These are phyloP conservation scores for Litchi chinensis DNA, from an alignment of 345 rosid genomes.

Conservation along the genomic window DNA sequence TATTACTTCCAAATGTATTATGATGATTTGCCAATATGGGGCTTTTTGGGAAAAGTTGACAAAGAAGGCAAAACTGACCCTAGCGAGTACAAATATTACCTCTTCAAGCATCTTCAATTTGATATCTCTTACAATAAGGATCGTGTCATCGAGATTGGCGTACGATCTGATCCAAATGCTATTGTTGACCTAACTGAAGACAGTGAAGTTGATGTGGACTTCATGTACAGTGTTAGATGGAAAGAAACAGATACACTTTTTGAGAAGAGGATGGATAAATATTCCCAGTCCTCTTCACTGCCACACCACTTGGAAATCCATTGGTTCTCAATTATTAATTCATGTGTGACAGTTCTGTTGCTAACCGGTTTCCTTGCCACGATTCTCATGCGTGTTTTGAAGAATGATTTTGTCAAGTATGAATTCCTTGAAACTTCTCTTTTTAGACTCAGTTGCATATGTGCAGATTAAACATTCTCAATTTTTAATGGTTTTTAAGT, in stretches of 20 bases:
- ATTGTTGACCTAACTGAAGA: slow-evolving; percentile 47
- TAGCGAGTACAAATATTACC: slow-evolving; percentile 43
- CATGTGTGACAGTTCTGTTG: slow-evolving; percentile 58
- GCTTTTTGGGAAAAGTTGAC: slow-evolving; percentile 52
- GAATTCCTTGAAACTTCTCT: slow-evolving; percentile 2
- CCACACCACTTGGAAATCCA: slow-evolving; percentile 61
- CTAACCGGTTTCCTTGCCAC: slow-evolving; percentile 62
- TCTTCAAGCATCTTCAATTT: slow-evolving; percentile 50
- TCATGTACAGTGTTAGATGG: slow-evolving; percentile 51
- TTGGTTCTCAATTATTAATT: slow-evolving; percentile 61
- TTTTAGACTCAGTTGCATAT: neutral
- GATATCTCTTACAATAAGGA: slow-evolving; percentile 53
- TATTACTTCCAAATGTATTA: slow-evolving; percentile 60
- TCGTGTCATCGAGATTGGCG: slow-evolving; percentile 52
- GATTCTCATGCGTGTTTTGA: slow-evolving; percentile 56
- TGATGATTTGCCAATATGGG: slow-evolving; percentile 61
- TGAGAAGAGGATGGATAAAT: slow-evolving; percentile 61
- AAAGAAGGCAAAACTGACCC: slow-evolving; percentile 48
- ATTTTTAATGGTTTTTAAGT: neutral
- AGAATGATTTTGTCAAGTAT: slow-evolving; percentile 59
- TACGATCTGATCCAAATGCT: slow-evolving; percentile 38
- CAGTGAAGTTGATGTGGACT: slow-evolving; percentile 47
- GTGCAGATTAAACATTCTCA: neutral
- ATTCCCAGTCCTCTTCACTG: slow-evolving; percentile 44
- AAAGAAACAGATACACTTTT: slow-evolving; percentile 48